phyloP scores from a whole-genome alignment of 2,329 filamentous ascomycete genomes.

The Diaporthe vexans region DNA sequence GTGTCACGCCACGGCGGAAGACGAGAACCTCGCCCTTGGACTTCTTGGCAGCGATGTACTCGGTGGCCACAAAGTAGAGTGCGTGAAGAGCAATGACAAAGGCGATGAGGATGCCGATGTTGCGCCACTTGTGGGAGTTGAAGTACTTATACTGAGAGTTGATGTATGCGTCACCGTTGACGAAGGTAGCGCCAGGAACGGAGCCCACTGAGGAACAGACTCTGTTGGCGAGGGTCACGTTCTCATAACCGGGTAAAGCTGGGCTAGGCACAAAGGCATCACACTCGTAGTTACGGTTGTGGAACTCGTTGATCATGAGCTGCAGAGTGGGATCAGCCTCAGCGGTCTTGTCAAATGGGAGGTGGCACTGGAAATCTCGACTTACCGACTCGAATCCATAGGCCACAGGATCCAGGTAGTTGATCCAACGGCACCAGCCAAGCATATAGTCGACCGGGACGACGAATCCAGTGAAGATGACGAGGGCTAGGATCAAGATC shows the following conservation, averaged over 20 bases:
- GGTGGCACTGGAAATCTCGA: background rate
- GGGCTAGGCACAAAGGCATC: conserved; percentile 59
- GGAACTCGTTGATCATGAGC: conserved; percentile 84
- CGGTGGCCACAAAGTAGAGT: conserved; percentile 74
- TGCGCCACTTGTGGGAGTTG: conserved; percentile 75
- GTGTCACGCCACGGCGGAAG: conserved; percentile 76
- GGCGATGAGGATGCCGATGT: conserved; percentile 77
- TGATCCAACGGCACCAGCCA: conserved; percentile 86
- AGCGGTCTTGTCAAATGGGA: background rate
- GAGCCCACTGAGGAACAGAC: conserved; percentile 74
- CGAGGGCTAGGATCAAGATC: conserved; percentile 74
- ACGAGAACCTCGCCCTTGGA: conserved; percentile 84
- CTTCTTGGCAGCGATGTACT: conserved; percentile 76
- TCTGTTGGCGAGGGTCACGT: conserved; percentile 55
- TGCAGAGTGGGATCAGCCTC: background rate
- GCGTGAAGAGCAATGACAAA: conserved; percentile 73
- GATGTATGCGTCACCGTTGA: conserved; percentile 73
- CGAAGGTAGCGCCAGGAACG: conserved; percentile 63
- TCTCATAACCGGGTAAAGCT: conserved; percentile 53
- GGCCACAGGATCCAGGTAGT: conserved; percentile 82
- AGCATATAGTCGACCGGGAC: conserved; percentile 79
- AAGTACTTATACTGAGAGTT: conserved; percentile 68
- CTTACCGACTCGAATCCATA: conserved; percentile 83
- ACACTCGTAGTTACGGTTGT: conserved; percentile 71
- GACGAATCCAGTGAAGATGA: conserved; percentile 81